A percentile compares a stretch with the other conserved stretches of the same genome.
Evolutionary conservation across 2,329 filamentous ascomycete species (phyloP).

Genomic region (Keithomyces neogunnii): DNA sequence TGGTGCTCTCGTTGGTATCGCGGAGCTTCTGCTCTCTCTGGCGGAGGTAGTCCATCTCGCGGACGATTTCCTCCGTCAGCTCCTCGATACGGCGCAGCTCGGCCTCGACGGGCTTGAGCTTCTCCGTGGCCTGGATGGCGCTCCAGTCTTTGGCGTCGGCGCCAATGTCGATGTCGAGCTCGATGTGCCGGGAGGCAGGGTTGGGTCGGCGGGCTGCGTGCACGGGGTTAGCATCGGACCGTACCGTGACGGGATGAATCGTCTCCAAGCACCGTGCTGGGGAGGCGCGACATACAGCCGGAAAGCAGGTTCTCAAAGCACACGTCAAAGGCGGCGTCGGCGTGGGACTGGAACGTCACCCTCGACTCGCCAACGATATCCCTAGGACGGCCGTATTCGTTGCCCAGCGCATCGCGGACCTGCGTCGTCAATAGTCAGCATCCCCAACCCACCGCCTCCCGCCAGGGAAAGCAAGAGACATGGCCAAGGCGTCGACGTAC

Average conservation of each 20-base stretch:
- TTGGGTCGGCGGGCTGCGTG: conserved; percentile 26
- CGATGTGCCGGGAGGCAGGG: conserved; percentile 60
- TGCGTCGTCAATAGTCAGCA: conserved; percentile 28
- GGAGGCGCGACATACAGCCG: conserved; percentile 46
- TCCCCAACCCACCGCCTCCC: background rate
- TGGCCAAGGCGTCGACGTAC: conserved; percentile 40
- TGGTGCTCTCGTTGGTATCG: conserved; percentile 99
- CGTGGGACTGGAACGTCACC: conserved; percentile 88
- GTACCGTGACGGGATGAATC: background rate
- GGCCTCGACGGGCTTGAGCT: conserved; percentile 93
- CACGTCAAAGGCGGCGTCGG: conserved; percentile 88
- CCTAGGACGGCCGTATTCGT: conserved; percentile 88
- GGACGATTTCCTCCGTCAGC: conserved; percentile 77
- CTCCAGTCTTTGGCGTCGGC: conserved; percentile 98
- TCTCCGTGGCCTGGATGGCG: conserved; percentile 90
- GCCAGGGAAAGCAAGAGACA: background rate
- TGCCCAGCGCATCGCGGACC: conserved; percentile 93
- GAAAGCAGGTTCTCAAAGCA: conserved; percentile 85
- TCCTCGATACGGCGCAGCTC: conserved; percentile 91
- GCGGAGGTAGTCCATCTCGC: conserved; percentile 94
- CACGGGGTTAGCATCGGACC: background rate
- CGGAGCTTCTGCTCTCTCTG: conserved; percentile 85
- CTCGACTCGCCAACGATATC: conserved; percentile 88
- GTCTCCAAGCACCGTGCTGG: background rate
- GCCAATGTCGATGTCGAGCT: conserved; percentile 93